Conservation (phyloP, 2,329 filamentous ascomycete species). For the Pseudophaeomoniella oleicola region DNA sequence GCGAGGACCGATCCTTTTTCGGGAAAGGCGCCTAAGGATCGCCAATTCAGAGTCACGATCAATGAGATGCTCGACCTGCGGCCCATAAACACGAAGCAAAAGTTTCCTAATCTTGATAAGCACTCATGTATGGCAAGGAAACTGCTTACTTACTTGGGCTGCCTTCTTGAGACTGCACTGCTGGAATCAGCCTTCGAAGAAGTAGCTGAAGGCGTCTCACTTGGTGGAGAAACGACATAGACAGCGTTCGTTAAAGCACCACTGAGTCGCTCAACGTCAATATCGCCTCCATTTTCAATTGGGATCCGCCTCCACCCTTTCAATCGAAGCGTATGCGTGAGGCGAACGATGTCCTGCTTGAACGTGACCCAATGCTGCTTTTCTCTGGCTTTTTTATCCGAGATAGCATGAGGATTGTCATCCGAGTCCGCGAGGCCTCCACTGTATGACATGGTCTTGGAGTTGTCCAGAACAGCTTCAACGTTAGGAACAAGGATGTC, state of each 20-base stretch:
- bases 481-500: slow-evolving; percentile 73
- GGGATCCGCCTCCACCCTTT: slow-evolving; percentile 85
- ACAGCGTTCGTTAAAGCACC: slow-evolving; percentile 93
- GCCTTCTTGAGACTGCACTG: slow-evolving; percentile 25
- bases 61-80: slow-evolving; percentile 89
- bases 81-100: slow-evolving; percentile 81
- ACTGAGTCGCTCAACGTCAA: slow-evolving; percentile 42
- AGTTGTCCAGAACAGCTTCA: slow-evolving; percentile 75
- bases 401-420: slow-evolving; percentile 26
- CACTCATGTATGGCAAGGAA: no score
- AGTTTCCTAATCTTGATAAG: no score
- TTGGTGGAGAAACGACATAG: slow-evolving; percentile 81
- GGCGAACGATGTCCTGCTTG: slow-evolving; percentile 80
- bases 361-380: slow-evolving; percentile 68
- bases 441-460: slow-evolving; percentile 67
- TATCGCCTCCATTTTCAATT: slow-evolving; percentile 24
- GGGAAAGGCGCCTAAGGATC: slow-evolving; percentile 70
- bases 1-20: slow-evolving; percentile 85
- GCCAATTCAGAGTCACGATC: slow-evolving; percentile 81
- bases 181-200: slow-evolving; percentile 23
- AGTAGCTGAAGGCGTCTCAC: slow-evolving; percentile 29
- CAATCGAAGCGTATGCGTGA: slow-evolving; percentile 74
- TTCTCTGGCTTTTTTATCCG: slow-evolving; percentile 46
- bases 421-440: slow-evolving; percentile 32
- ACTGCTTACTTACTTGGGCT: slow-evolving; percentile 34